phyloP scores from a whole-genome alignment of 1,284 basidiomycete species.

The Rhodofomes roseus region DNA sequence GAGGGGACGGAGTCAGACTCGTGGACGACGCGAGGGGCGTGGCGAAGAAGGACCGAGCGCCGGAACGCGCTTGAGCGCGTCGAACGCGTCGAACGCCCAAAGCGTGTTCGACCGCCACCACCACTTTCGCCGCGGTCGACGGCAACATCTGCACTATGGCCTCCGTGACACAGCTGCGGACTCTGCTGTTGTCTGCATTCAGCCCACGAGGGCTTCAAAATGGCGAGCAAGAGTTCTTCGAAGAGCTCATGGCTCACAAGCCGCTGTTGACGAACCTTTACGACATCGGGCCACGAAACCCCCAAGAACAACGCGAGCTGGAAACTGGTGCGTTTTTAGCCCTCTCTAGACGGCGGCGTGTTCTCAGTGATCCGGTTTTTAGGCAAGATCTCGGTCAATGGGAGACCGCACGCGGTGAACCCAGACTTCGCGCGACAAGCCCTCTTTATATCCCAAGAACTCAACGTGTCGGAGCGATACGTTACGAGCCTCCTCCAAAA shows the following conservation, averaged over 20 bases:
- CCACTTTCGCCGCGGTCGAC: slow-evolving; percentile 9
- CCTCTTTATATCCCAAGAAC: slow-evolving; percentile 71
- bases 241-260: slow-evolving; percentile 66
- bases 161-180: slow-evolving; percentile 39
- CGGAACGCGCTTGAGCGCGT: background rate
- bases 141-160: slow-evolving; percentile 32
- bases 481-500: slow-evolving; percentile 65
- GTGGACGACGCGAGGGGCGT: background rate
- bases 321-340: slow-evolving; percentile 55
- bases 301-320: slow-evolving; percentile 66
- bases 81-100: slow-evolving; percentile 6
- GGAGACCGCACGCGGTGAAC: slow-evolving; percentile 62
- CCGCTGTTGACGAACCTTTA: slow-evolving; percentile 56
- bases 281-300: slow-evolving; percentile 57
- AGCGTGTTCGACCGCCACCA: slow-evolving; percentile 9
- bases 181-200: slow-evolving; percentile 37
- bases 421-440: slow-evolving; percentile 72
- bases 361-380: background rate
- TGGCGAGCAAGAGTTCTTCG: slow-evolving; percentile 71
- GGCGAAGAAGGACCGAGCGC: background rate
- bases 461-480: slow-evolving; percentile 76
- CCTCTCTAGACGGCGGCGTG: background rate
- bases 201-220: slow-evolving; percentile 38
- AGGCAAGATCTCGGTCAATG: slow-evolving; percentile 63
- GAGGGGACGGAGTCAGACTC: background rate